Base-by-base conservation (phyloP, 257 asterid genomes). In the Solanum acaule region DNA sequence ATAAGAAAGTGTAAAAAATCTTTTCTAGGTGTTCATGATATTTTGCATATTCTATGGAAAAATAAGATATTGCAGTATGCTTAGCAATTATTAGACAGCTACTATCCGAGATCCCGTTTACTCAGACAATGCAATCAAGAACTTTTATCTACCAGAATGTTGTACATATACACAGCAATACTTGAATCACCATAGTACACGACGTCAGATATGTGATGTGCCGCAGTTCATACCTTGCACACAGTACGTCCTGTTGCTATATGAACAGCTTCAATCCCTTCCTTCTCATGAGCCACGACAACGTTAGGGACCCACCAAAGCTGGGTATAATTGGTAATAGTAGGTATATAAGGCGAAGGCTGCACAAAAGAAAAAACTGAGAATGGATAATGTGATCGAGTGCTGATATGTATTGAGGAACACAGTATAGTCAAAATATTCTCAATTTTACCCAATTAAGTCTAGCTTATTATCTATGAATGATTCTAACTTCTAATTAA, bases 301-400 rank as follows among this genome's bases (percentile, higher is more conserved):
- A 96, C 98, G 90, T 97, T 97, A 90, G 99, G 98, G 49, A 97
- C 98, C 99, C 98, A 97, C 99, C 99, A 97, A 82, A 96, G 95
- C 89, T 95, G 95, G 79, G 99, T 97, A 92, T 97, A 91, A 92
- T 97, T 97, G 91, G 99, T 94, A 81, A 97, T 96, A 86, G 99
- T 96, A 87, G 99, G 99, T 87, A 97, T 88, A 87, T 96, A 97
- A 63, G 92, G 92, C 83, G 89, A 44, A 86, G 92, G 94, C 99
- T 97, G 96, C 95, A 94, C 35, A 8, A 88, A 56, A 63, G 52
- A 87, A 91, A 88, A 29, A 29, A 16, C 23, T 27, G 34, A 46
- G 33, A 68, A 70, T 71, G 86, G 35, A 81, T 29, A 27, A 70
- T 31, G 68, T 79, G 59, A 79, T 29, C 7, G 27, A 79, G 67